Conservation (phyloP, 2,329 filamentous ascomycete genomes). For the Diaporthe vexans region DNA sequence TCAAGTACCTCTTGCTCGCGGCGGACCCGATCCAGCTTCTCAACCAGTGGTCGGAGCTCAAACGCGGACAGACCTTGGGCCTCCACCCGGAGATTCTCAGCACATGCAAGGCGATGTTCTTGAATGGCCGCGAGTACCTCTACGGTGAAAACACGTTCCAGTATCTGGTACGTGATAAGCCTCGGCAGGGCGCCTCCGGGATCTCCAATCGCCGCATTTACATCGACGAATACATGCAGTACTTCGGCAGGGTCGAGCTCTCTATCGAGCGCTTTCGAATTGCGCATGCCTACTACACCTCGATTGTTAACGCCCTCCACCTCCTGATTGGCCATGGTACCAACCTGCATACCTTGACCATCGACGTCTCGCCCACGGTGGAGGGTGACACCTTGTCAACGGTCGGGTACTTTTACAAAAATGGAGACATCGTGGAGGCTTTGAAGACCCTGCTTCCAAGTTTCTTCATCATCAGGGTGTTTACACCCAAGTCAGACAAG, state of each 20-base stretch:
- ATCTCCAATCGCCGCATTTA: constrained; percentile 46
- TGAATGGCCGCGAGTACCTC: constrained; percentile 55
- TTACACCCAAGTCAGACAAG: constrained; percentile 38
- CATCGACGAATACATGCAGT: constrained; percentile 53
- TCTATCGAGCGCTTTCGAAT: constrained; percentile 59
- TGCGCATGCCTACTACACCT: constrained; percentile 43
- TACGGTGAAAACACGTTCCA: constrained; percentile 64
- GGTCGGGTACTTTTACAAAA: constrained; percentile 32
- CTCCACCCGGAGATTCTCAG: constrained; percentile 56
- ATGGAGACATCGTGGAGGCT: constrained; percentile 31
- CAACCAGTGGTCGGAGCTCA: constrained; percentile 51
- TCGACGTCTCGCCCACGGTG: constrained; percentile 53
- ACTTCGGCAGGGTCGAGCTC: constrained; percentile 59
- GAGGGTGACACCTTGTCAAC: constrained; percentile 3
- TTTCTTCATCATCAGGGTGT: constrained; percentile 45
- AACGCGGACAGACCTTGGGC: constrained; percentile 45
- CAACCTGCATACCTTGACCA: constrained; percentile 57
- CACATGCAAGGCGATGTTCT: constrained; percentile 51
- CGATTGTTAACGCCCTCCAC: constrained; percentile 40
- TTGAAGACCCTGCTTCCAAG: constrained; percentile 42
- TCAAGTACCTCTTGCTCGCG: constrained; percentile 50
- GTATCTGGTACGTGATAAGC: constrained; percentile 60
- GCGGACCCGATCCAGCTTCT: constrained; percentile 50
- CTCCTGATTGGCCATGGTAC: constrained; percentile 35
- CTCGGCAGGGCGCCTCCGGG: constrained; percentile 37